Conservation (phyloP, 352 stramenopile genomes). For the Phytophthora capsici region DNA sequence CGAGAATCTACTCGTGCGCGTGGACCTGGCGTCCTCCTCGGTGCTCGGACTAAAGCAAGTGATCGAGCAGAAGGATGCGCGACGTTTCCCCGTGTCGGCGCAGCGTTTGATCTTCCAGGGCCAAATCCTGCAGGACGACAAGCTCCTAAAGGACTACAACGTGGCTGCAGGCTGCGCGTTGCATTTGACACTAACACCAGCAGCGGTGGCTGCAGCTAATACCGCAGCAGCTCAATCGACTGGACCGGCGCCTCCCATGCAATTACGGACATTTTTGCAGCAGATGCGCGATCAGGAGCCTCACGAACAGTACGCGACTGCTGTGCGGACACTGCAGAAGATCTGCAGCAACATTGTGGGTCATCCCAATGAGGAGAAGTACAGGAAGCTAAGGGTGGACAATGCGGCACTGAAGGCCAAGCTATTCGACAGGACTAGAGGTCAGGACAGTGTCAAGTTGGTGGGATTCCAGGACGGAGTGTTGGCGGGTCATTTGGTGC, state of each 20-base stretch:
- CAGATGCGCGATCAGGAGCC: conserved; percentile 59
- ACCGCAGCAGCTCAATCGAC: not conserved
- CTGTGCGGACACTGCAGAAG: conserved; percentile 77
- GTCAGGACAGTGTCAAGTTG: conserved; percentile 64
- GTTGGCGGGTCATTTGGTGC: conserved; percentile 68
- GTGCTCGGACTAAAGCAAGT: conserved; percentile 73
- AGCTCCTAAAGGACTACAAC: conserved; percentile 69
- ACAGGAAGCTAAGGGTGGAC: conserved; percentile 70
- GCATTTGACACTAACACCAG: conserved; percentile 70
- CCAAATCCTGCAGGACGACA: conserved; percentile 83
- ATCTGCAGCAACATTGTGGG: conserved; percentile 84
- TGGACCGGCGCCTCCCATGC: conserved; percentile 12
- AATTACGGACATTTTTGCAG: conserved; percentile 59
- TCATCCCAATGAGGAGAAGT: conserved; percentile 80
- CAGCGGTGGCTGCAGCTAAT: conserved; percentile 28
- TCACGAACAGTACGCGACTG: conserved; percentile 45
- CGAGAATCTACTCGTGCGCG: conserved; percentile 57
- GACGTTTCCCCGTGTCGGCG: conserved; percentile 64
- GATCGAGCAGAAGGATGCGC: conserved; percentile 61
- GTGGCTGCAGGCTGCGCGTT: conserved; percentile 67
- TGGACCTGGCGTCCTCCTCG: conserved; percentile 53
- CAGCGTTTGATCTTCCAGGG: conserved; percentile 90
- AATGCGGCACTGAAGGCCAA: conserved; percentile 74
- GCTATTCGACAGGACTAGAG: conserved; percentile 64
- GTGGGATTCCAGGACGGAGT: conserved; percentile 77